phyloP scores from a whole-genome alignment of 2,329 filamentous ascomycete genomes.

The Venturia nashicola region DNA sequence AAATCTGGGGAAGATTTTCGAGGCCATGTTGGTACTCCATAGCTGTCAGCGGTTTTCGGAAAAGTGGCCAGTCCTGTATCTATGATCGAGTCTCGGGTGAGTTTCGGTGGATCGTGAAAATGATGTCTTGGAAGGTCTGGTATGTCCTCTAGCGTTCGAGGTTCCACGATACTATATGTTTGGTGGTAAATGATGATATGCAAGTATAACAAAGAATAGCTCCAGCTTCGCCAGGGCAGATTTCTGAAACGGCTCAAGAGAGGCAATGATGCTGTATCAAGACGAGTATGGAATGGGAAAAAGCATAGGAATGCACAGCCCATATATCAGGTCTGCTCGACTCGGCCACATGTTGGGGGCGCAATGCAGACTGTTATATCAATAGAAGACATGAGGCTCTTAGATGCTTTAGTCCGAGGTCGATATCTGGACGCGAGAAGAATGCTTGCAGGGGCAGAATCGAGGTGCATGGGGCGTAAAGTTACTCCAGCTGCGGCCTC shows the following conservation, averaged over 20 bases:
- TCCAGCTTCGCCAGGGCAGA: background rate
- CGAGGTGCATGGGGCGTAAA: background rate
- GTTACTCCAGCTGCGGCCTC: background rate
- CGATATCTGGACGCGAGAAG: background rate
- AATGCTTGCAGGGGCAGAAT: background rate
- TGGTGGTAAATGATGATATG: background rate
- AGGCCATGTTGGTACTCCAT: background rate
- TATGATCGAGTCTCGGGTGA: background rate
- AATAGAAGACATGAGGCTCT: background rate
- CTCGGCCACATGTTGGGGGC: slow-evolving; percentile 2
- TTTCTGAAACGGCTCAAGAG: background rate
- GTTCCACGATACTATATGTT: background rate
- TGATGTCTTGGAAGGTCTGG: background rate
- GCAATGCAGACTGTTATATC: background rate
- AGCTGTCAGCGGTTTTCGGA: background rate
- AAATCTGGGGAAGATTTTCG: background rate
- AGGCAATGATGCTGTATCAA: background rate
- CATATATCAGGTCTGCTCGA: background rate
- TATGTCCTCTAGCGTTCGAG: background rate
- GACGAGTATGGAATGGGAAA: background rate
- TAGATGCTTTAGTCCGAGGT: background rate
- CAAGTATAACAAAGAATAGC: background rate
- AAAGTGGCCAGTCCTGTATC: background rate
- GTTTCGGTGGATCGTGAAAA: background rate
- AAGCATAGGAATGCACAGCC: background rate